Evolutionary conservation across 1,139 yeast genomes (phyloP).

Genomic region (Eremothecium coryli): DNA sequence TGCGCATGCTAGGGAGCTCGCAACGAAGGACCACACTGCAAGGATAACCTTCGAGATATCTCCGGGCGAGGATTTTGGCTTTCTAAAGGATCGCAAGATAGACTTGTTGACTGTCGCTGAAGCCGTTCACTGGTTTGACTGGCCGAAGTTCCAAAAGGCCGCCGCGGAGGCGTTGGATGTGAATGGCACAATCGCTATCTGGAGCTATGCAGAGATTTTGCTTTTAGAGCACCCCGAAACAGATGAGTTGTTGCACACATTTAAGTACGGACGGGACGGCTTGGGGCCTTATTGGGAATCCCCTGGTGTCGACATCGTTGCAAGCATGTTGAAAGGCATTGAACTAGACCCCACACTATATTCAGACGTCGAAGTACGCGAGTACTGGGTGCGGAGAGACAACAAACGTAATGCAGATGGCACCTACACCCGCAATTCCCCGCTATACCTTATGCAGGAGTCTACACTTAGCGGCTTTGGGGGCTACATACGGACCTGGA

Average conservation of each 20-base stretch:
- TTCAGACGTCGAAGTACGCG: constrained; percentile 38
- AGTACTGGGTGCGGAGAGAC: constrained; percentile 33
- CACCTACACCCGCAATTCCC: constrained; percentile 23
- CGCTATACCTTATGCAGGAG: constrained; percentile 32
- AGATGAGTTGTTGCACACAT: constrained; percentile 32
- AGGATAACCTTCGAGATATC: constrained; percentile 23
- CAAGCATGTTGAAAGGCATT: constrained; percentile 38
- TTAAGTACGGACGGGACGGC: constrained; percentile 34
- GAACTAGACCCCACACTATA: constrained; percentile 36
- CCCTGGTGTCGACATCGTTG: constrained; percentile 54
- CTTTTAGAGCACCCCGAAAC: constrained; percentile 36
- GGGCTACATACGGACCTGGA: too few species aligned
- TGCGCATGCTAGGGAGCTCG: constrained; percentile 34
- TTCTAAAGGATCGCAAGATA: constrained; percentile 27
- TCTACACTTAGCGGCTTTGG: too few species aligned
- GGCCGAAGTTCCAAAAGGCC: constrained; percentile 43
- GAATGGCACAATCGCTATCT: constrained; percentile 60
- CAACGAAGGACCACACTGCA: not conserved
- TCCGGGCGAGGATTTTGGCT: constrained; percentile 7
- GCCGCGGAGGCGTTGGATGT: constrained; percentile 42
- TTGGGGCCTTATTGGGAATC: constrained; percentile 70
- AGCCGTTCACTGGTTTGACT: constrained; percentile 72
- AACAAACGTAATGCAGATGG: too few species aligned
- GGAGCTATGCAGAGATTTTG: constrained; percentile 72
- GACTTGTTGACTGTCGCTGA: constrained; percentile 70